These are phyloP conservation scores for Fonsecaea multimorphosa DNA, from an alignment of 2,329 filamentous ascomycete species.

Conservation along the genomic window DNA sequence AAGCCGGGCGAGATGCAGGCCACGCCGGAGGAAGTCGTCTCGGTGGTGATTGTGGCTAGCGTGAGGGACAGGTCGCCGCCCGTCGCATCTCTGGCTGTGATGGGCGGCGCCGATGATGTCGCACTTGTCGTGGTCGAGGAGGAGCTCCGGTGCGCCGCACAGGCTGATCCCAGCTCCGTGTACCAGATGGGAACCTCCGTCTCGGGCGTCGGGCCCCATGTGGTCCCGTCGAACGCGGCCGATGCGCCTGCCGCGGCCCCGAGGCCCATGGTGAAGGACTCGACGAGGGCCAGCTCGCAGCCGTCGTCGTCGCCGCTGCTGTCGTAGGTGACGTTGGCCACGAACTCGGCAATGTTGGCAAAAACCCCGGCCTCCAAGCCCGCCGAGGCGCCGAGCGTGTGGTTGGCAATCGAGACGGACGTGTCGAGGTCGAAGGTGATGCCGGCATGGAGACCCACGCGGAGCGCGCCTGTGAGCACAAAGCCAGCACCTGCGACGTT, in stretches of 20 bases:
- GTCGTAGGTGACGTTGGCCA: not conserved
- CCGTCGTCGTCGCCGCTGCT: not conserved
- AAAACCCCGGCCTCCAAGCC: not conserved
- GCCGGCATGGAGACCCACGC: conserved; percentile 1
- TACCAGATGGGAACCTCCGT: conserved; percentile 5
- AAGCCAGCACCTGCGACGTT: not conserved
- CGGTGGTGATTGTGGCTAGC: not conserved
- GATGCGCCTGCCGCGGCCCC: conserved; percentile 2
- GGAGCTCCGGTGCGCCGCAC: not conserved
- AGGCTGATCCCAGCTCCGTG: not conserved
- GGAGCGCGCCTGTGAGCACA: not conserved
- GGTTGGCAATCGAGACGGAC: not conserved
- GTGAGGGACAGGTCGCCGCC: not conserved
- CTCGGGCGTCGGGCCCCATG: conserved; percentile 5
- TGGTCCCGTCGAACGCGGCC: not conserved
- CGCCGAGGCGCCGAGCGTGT: not conserved
- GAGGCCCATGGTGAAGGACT: not conserved
- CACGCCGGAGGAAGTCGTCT: not conserved
- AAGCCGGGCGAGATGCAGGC: conserved; percentile 2
- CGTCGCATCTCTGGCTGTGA: not conserved
- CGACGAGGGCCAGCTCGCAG: conserved; percentile 3
- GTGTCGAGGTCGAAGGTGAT: not conserved
- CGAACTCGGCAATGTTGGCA: conserved; percentile 12
- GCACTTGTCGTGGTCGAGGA: not conserved
- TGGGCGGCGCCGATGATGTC: not conserved